A percentile compares a stretch with the other conserved stretches of the same genome.
These are phyloP conservation scores for Quillaja saponaria DNA, from an alignment of 306 rosid genomes.

Conservation along the genomic window DNA sequence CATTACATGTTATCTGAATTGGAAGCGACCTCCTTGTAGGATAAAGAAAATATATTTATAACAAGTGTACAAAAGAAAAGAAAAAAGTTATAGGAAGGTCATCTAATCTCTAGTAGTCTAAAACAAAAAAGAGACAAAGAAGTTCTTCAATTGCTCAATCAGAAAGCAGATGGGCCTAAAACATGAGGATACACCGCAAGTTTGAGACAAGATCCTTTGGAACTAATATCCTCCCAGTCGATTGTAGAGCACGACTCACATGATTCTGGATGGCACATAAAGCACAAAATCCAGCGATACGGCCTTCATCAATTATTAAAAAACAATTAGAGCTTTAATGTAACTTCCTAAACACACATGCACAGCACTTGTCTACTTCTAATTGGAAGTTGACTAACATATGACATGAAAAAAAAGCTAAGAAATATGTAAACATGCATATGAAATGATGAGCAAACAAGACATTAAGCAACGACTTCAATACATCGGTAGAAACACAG, in stretches of 20 bases:
- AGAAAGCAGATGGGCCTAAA: neutral
- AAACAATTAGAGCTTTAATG: constrained; percentile 27
- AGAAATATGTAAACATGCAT: too few species aligned
- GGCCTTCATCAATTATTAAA: constrained; percentile 57
- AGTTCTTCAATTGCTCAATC: neutral
- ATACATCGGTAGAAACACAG: neutral
- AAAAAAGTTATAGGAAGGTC: neutral
- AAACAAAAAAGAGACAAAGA: neutral
- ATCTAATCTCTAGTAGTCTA: neutral
- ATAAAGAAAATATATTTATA: neutral
- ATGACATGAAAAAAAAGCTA: neutral
- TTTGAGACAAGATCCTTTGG: constrained; percentile 78
- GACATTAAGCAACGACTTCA: too few species aligned
- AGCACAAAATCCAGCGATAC: constrained; percentile 90
- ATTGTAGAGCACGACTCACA: constrained; percentile 84
- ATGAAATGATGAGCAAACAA: too few species aligned
- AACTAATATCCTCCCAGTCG: constrained; percentile 75
- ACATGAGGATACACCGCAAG: constrained; percentile 79
- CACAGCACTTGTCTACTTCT: neutral
- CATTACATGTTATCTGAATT: neutral
- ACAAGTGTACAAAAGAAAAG: neutral
- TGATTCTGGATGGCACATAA: constrained; percentile 95
- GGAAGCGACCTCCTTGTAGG: constrained; percentile 6
- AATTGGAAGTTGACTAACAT: neutral
- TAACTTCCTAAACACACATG: neutral